Evolutionary conservation across 1,139 yeast genomes (phyloP).

Genomic region (Wickerhamomyces sp.): DNA sequence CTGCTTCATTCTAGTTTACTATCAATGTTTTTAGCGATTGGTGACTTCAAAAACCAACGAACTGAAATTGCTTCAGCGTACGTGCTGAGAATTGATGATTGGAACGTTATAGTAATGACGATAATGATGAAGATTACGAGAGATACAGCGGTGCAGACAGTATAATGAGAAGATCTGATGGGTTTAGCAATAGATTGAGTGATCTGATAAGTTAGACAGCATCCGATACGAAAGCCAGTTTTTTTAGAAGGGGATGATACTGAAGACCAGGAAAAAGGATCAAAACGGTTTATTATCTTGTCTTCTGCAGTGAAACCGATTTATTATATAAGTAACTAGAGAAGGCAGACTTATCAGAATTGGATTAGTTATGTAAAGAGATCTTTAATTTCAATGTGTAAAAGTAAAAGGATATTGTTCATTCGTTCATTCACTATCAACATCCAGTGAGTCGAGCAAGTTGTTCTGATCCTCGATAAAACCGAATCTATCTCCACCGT

Average conservation of each 20-base stretch:
- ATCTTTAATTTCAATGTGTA: too few relatives aligned
- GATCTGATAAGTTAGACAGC: conserved; percentile 16
- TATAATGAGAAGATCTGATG: conserved; percentile 1
- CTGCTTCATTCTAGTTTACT: too few relatives aligned
- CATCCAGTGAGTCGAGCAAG: conserved; percentile 25
- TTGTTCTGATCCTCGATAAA: conserved; percentile 25
- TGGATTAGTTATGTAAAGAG: too few relatives aligned
- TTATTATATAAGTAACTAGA: conserved; percentile 75
- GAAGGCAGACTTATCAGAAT: too few relatives aligned
- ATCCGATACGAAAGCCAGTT: conserved; percentile 6
- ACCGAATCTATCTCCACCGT: conserved; percentile 20
- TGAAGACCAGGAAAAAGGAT: conserved; percentile 35
- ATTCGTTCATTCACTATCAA: conserved; percentile 10
- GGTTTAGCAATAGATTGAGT: conserved; percentile 17
- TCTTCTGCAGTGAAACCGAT: conserved; percentile 94
- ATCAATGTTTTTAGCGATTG: too few relatives aligned
- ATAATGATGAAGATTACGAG: conserved; percentile 10
- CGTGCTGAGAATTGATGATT: too few relatives aligned
- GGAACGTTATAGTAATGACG: conserved; percentile 23
- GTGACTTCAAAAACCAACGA: too few relatives aligned
- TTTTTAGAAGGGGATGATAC: conserved; percentile 8
- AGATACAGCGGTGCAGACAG: not conserved
- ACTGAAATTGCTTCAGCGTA: too few relatives aligned
- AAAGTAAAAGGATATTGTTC: too few relatives aligned
- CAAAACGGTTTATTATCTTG: conserved; percentile 75